Evolutionary conservation across 257 asterid species (phyloP).

Genomic region (Marsdenia floribunda): DNA sequence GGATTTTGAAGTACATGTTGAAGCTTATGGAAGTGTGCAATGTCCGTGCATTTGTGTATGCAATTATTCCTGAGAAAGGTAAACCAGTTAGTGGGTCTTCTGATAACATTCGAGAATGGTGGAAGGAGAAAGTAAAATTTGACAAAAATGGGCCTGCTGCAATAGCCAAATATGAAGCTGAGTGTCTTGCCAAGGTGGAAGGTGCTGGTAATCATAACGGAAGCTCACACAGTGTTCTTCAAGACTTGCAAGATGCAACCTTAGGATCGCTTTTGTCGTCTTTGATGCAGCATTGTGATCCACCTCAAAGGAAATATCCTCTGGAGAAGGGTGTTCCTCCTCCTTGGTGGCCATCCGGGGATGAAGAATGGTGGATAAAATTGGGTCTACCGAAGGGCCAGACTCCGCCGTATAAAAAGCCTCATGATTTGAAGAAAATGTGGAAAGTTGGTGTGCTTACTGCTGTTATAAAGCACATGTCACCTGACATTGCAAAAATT

Average conservation of each 20-base stretch:
- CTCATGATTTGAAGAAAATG: slow-evolving; percentile 67
- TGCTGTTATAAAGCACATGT: slow-evolving; percentile 81
- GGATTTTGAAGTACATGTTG: slow-evolving; percentile 68
- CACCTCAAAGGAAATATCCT: slow-evolving; percentile 61
- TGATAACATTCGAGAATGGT: slow-evolving; percentile 68
- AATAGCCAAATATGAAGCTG: slow-evolving; percentile 55
- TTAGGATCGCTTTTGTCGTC: slow-evolving; percentile 63
- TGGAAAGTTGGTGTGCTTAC: slow-evolving; percentile 70
- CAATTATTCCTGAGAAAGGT: slow-evolving; percentile 71
- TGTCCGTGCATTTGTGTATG: slow-evolving; percentile 68
- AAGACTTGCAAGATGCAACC: slow-evolving; percentile 62
- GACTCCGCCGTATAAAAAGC: slow-evolving; percentile 55
- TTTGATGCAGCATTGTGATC: slow-evolving; percentile 65
- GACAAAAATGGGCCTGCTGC: slow-evolving; percentile 69
- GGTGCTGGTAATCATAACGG: slow-evolving; percentile 31
- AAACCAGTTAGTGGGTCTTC: slow-evolving; percentile 68
- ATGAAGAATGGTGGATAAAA: slow-evolving; percentile 65
- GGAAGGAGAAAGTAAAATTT: slow-evolving; percentile 71
- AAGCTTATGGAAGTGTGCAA: slow-evolving; percentile 79
- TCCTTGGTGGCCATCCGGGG: slow-evolving; percentile 77
- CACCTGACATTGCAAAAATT: slow-evolving; percentile 72
- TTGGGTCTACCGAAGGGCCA: slow-evolving; percentile 48
- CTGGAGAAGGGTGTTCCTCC: slow-evolving; percentile 56
- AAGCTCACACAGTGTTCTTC: slow-evolving; percentile 32
- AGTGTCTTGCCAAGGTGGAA: slow-evolving; percentile 33